phyloP scores from a whole-genome alignment of 768 basidiomycete species.

The Gloeophyllum trabeum region DNA sequence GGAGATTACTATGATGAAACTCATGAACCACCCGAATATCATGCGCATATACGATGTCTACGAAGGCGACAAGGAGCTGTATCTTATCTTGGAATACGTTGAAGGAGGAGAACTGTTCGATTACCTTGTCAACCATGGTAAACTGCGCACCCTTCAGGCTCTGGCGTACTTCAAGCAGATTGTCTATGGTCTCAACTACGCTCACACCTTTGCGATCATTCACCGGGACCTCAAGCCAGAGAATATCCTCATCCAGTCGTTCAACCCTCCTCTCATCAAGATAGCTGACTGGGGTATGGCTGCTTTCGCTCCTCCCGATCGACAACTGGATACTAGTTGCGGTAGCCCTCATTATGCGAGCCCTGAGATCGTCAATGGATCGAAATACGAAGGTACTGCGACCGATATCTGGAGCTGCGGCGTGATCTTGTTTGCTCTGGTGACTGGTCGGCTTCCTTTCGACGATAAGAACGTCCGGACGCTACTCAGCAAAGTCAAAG shows the following conservation, averaged over 20 bases:
- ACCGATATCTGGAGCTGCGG: constrained; percentile 98
- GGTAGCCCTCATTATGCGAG: constrained; percentile 96
- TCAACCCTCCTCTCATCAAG: constrained; percentile 78
- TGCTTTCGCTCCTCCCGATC: constrained; percentile 78
- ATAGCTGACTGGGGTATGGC: constrained; percentile 99
- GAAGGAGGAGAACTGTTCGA: constrained; percentile 96
- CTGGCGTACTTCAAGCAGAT: constrained; percentile 93
- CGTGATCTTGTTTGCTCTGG: constrained; percentile 82
- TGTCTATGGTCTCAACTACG: constrained; percentile 90
- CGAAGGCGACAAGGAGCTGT: constrained; percentile 85
- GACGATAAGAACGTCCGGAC: constrained; percentile 79
- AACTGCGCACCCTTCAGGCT: constrained; percentile 72
- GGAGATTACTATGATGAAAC: constrained; percentile 98
- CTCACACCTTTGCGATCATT: constrained; percentile 94
- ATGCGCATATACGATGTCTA: constrained; percentile 93
- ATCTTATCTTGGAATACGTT: constrained; percentile 89
- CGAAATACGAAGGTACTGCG: constrained; percentile 79
- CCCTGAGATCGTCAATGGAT: constrained; percentile 90
- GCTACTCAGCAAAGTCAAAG: constrained; percentile 78
- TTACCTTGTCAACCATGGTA: constrained; percentile 83
- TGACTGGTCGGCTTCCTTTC: constrained; percentile 87
- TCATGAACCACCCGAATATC: constrained; percentile 97
- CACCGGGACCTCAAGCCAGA: constrained; percentile 98
- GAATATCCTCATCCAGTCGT: constrained; percentile 84
- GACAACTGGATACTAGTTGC: constrained; percentile 88